A percentile compares a stretch with the other conserved stretches of the same genome.
These are phyloP conservation scores for Ballota nigra DNA, from an alignment of 257 asterid genomes.

Conservation along the genomic window DNA sequence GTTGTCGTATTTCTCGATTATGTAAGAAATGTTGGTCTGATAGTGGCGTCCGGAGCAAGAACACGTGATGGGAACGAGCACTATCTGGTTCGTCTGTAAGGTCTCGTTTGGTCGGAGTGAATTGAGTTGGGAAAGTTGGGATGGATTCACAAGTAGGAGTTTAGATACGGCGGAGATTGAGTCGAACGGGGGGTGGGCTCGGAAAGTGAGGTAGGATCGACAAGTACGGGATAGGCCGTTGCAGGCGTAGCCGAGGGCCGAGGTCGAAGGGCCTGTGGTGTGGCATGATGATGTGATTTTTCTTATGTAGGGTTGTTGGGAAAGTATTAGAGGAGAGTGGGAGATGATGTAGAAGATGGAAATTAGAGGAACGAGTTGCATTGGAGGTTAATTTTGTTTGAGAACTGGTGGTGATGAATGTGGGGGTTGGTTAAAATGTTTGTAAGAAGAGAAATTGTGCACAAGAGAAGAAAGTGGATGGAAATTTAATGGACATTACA, in stretches of 20 bases:
- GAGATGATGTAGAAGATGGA: conserved; percentile 30
- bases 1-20: conserved; percentile 12
- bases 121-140: conserved; percentile 57
- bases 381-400: background rate
- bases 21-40: conserved; percentile 54
- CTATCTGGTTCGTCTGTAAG: conserved; percentile 31
- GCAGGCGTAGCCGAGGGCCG: conserved; percentile 74
- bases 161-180: conserved; percentile 57
- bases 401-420: background rate
- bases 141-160: conserved; percentile 40
- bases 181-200: conserved; percentile 52
- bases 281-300: conserved; percentile 23
- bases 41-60: conserved; percentile 67
- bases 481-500: background rate
- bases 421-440: background rate
- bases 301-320: conserved; percentile 72
- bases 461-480: background rate
- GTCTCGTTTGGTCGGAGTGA: conserved; percentile 35
- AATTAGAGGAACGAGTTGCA: conserved; percentile 16
- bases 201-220: conserved; percentile 73
- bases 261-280: conserved; percentile 32
- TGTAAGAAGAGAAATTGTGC: background rate
- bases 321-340: conserved; percentile 27
- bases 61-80: conserved; percentile 71
- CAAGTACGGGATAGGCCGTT: conserved; percentile 57